Evolutionary conservation across 2,329 filamentous ascomycete genomes (phyloP).

Genomic region (Epicoccum nigrum): DNA sequence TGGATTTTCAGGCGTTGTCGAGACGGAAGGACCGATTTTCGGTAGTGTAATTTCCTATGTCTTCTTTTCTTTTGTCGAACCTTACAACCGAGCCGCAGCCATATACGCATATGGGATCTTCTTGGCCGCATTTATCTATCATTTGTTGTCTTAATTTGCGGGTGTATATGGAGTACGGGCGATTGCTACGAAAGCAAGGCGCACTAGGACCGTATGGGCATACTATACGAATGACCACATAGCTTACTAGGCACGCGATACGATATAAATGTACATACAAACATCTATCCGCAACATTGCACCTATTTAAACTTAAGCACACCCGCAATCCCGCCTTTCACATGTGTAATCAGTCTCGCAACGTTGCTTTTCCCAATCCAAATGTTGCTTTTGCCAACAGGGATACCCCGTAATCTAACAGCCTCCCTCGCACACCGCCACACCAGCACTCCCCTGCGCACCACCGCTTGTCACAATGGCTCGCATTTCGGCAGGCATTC

Average conservation of each 20-base stretch:
- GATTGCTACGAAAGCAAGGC: background rate
- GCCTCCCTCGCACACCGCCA: conserved; percentile 9
- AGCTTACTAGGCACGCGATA: conserved; percentile 8
- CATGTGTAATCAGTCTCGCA: background rate
- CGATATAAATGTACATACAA: conserved; percentile 17
- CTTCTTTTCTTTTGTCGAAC: conserved; percentile 14
- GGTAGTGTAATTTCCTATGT: conserved; percentile 13
- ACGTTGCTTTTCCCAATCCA: too few species aligned
- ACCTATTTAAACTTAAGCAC: background rate
- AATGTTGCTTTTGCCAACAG: background rate
- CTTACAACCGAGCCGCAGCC: background rate
- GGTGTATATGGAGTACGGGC: background rate
- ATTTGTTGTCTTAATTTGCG: background rate
- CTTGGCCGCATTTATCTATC: background rate
- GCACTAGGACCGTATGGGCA: conserved; percentile 2
- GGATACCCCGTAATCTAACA: too few species aligned
- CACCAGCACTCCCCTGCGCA: background rate
- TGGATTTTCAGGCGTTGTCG: conserved; percentile 4
- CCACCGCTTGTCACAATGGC: too few species aligned
- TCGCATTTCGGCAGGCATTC: background rate
- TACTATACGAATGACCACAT: conserved; percentile 9
- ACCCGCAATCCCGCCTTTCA: background rate
- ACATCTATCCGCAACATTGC: background rate
- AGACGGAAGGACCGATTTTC: background rate
- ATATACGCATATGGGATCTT: conserved; percentile 4